Base-by-base conservation (phyloP, 202 grass and related monocot species). In the Alloteropsis angusta region DNA sequence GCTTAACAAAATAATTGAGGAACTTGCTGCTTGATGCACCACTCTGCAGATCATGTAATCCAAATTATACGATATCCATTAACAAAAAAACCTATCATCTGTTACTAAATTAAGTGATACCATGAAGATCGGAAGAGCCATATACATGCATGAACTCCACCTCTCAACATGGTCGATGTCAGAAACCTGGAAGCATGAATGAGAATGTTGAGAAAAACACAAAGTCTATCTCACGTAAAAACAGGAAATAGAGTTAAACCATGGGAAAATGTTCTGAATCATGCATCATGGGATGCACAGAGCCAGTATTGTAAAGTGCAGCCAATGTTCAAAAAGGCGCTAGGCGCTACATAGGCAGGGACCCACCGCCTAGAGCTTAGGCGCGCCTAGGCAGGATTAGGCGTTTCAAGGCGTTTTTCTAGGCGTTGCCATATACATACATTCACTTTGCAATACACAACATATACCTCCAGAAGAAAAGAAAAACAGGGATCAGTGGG, bases 21-120 rank as follows among this genome's bases (percentile, higher is more conserved):
- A 99, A 99, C 68, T 99, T 99, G 92, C 90, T 93, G 81, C 88
- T 93, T 35, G 96, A 99, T 68, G 84, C 96, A 80, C 96, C 96
- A 82, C 88, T 91, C 96, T 99, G 79, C 56, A 87, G 39, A 83
- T 65, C 60, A 92, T 25, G 75, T 58, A 58, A 68, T 58, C 34
- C 57, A 66, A 43, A 66, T 54, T 7, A 78, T 26, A 68, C 37
- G 12, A 43, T 57, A 72, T 66, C 50, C 59, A 81, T 7, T 41
- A 82, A 77, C 9, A 54, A 82, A 18, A 58, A 65, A 10, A 36
- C 19, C 46, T 48, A 17, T 45, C 26, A 67, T 26, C 67, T 57
- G 58, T 76, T 10, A 71, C 39, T 56, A 65, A 63, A 84, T 61
- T 56, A 17, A 18, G 38, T 57, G 47, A 79, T 96, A 99, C 96